These are phyloP conservation scores for Rossbeevera mucosa DNA, from an alignment of 768 basidiomycete species.

Conservation along the genomic window DNA sequence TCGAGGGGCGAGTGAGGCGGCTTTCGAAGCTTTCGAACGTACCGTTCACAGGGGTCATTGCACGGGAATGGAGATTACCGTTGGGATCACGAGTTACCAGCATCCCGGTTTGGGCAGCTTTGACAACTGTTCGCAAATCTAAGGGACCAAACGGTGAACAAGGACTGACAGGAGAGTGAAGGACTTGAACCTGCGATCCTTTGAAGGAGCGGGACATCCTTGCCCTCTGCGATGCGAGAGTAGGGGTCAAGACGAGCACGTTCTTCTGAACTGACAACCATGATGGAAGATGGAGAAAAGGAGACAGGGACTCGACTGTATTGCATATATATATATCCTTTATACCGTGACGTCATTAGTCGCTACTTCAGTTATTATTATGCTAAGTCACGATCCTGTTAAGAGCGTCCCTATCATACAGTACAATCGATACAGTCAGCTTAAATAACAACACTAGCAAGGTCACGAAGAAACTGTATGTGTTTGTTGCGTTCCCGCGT, in stretches of 20 bases:
- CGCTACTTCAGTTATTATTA: not conserved
- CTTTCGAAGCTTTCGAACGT: slow-evolving; percentile 28
- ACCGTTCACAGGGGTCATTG: slow-evolving; percentile 75
- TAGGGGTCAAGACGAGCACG: slow-evolving; percentile 63
- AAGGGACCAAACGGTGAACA: not conserved
- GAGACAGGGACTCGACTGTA: not conserved
- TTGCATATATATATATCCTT: slow-evolving; percentile 7
- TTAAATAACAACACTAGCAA: not conserved
- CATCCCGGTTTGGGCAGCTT: slow-evolving; percentile 65
- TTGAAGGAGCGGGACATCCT: slow-evolving; percentile 51
- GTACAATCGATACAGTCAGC: slow-evolving; percentile 12
- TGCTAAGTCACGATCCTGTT: slow-evolving; percentile 2
- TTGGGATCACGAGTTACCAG: slow-evolving; percentile 65
- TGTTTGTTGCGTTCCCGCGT: slow-evolving; percentile 26
- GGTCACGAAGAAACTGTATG: slow-evolving; percentile 7
- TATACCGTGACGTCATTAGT: slow-evolving; percentile 18
- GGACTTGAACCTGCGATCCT: slow-evolving; percentile 53
- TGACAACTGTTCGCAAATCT: slow-evolving; percentile 65
- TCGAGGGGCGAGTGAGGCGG: not conserved
- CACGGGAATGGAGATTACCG: slow-evolving; percentile 72
- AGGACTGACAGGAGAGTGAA: not conserved
- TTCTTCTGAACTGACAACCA: slow-evolving; percentile 22
- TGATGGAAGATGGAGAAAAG: slow-evolving; percentile 6
- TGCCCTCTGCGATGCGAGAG: slow-evolving; percentile 59
- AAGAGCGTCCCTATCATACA: slow-evolving; percentile 5